Base-by-base conservation (phyloP, 176 grass and related monocot genomes). In the Avena sativa region DNA sequence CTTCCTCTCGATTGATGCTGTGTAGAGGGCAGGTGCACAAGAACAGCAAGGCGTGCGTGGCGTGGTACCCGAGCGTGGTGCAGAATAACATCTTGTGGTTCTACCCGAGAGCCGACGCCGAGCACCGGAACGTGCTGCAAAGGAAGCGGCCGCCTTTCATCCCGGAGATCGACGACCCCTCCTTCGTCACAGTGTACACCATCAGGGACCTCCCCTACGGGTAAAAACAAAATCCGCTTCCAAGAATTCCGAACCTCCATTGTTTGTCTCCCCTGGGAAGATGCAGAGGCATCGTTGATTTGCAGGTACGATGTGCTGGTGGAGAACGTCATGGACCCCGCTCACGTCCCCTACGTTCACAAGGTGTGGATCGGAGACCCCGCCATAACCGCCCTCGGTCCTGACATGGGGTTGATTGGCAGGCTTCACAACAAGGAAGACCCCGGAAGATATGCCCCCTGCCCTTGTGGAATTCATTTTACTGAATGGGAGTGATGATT, bases 61-160 rank as follows among this genome's bases (percentile, higher is more conserved):
- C 89, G 84, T 82, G 78, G 59, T 98, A 98, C 80, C 95, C 95
- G 10, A 78, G 93, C 77, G 72, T 95, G 20, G 95, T 89, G 44
- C 91, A 93, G 75, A 95, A 98, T 71, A 88, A 84, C 66, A 84
- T 98, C 70, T 61, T 98, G 49, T 98, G 95, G 95, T 95, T 98
- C 83, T 95, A 92, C 83, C 91, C 95, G 11, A 98, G 82, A 50
- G 50, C 77, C 12, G 89, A 92, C 63, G 74, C 86, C 17, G 81
- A 90, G 34, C 78, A 89, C 88, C 87, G 59, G 62, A 88, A 93
- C 74, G 82, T 98, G 17, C 14, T 92, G 34, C 71, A 82, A 28
- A 85, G 87, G 85, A 88, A 92, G 81, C 89, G 40, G 20, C 93
- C 95, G 59, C 95, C 91, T 0, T 86, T 61, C 71, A 84, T 98